Base-by-base conservation (phyloP, 495 filamentous ascomycete species). In the Copromyces sp. region DNA sequence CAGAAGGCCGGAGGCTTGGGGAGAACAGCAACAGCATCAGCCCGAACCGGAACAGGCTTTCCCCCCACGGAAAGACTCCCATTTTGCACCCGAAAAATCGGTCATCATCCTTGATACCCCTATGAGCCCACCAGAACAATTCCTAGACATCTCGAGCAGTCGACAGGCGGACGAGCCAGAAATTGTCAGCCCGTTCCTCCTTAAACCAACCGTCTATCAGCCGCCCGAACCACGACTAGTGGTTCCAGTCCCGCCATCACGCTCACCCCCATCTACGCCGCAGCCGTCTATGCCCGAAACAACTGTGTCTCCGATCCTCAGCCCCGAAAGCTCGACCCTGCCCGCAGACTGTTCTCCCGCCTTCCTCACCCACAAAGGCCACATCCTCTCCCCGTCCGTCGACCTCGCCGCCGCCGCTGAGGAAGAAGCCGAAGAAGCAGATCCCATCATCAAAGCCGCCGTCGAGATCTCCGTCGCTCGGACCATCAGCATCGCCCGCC, bases 401-500 rank as follows among this genome's bases (percentile, higher is more conserved):
- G 81, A 82, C 4, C 73, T 32, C 11, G 45, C 20, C 20, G 61
- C 35, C 47, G 74, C 71, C 53, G 53, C 53, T 24, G 53, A 65
- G 53, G 53, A 65, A 37, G 53, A 59, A 12, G 73, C 78, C 4
- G 80, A 83, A 61, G 81, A 83, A 29, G 75, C 78, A 2, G 78
- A 84, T n/a, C 77, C 78, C 16, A 78, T 77, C 6, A 74, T 86
- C 9, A 83, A 82, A 71, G 78, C 81, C 9, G 81, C 86, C 29
- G 86, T 87, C 8, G 86, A 90, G 75, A 80, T 87, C 68, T 88
- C 86, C 20, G 88, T 90, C 73, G 87, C 88, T 3, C 78, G 88
- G 11, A 86, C 89, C 76, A 87, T 90, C 74, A 87, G 84, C 44
- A 82, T 90, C 32, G 89, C 87, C 39, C 76, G 85, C 42, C 83